Conservation (phyloP, 495 filamentous ascomycete genomes). For the Lophiostoma macrostomum region DNA sequence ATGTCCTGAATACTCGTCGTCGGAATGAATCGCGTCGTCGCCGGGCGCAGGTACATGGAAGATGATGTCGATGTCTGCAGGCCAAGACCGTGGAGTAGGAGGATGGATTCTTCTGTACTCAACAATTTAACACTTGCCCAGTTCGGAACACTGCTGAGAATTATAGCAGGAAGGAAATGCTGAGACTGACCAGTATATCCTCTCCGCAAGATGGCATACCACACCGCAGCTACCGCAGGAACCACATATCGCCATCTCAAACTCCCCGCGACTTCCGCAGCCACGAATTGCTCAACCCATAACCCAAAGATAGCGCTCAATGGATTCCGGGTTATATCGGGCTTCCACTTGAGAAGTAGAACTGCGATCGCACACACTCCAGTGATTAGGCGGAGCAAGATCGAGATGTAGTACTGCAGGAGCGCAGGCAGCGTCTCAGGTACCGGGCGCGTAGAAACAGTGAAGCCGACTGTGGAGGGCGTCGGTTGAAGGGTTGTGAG, state of each 20-base stretch:
- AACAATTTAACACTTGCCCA: too few relatives aligned
- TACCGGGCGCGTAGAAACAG: constrained; percentile 36
- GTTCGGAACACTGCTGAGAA: too few relatives aligned
- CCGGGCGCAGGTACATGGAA: constrained; percentile 58
- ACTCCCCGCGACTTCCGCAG: constrained; percentile 2
- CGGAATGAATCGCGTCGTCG: constrained; percentile 86
- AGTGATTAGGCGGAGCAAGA: constrained; percentile 17
- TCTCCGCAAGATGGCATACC: constrained; percentile 25
- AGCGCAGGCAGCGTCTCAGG: constrained; percentile 30
- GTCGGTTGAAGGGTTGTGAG: constrained; percentile 33
- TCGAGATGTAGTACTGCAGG: constrained; percentile 15
- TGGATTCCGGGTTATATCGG: too few relatives aligned
- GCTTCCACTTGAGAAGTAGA: constrained; percentile 24
- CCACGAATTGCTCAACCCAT: constrained; percentile 4
- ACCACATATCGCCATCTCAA: constrained; percentile 30
- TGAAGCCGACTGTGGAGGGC: constrained; percentile 37
- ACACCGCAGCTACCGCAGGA: constrained; percentile 8
- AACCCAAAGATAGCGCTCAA: too few relatives aligned
- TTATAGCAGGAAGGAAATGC: background rate
- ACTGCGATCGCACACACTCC: constrained; percentile 8
- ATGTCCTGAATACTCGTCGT: constrained; percentile 88
- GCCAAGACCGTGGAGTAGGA: constrained; percentile 84
- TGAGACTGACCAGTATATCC: constrained; percentile 34
- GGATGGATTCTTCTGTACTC: constrained; percentile 81
- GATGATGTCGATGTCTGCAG: constrained; percentile 80